Evolutionary conservation across 371 early-diverging fungal species (phyloP).

Genomic region (Polyrhizophydium stewartii): DNA sequence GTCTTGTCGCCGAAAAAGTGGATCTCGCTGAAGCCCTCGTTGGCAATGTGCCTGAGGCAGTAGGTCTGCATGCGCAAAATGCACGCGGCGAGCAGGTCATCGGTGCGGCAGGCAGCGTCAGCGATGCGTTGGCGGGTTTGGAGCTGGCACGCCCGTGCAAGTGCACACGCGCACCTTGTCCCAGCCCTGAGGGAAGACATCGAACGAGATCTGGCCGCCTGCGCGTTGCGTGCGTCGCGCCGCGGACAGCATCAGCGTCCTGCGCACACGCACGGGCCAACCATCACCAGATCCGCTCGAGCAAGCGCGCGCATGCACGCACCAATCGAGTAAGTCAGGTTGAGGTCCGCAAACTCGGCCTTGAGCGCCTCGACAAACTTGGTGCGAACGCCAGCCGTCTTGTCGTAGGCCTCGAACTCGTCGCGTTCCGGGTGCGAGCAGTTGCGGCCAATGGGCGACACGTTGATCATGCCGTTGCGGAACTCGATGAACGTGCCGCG

Average conservation of each 20-base stretch:
- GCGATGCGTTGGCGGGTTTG: too few relatives aligned
- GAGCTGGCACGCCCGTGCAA: too few relatives aligned
- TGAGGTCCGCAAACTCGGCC: constrained; percentile 83
- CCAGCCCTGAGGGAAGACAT: constrained; percentile 99
- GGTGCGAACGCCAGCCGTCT: constrained; percentile 70
- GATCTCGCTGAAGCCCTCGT: constrained; percentile 85
- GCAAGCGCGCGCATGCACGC: too few relatives aligned
- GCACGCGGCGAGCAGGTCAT: too few relatives aligned
- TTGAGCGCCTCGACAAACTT: constrained; percentile 85
- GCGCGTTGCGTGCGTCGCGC: neutral
- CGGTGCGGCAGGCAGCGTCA: too few relatives aligned
- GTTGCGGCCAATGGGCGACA: constrained; percentile 98
- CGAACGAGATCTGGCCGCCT: constrained; percentile 99
- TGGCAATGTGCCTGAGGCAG: constrained; percentile 89
- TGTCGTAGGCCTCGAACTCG: constrained; percentile 93
- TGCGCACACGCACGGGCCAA: too few relatives aligned
- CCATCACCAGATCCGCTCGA: too few relatives aligned
- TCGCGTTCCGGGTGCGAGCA: constrained; percentile 80
- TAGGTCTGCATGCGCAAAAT: constrained; percentile 77
- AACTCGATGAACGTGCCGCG: constrained; percentile 99
- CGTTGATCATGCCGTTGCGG: constrained; percentile 99
- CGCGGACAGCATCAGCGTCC: too few relatives aligned
- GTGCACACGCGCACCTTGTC: constrained; percentile 60
- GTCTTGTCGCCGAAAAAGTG: constrained; percentile 99
- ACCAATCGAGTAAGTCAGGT: constrained; percentile 96